phyloP scores from a whole-genome alignment of 2,329 filamentous ascomycete species.

The Nigrograna mackinnonii region DNA sequence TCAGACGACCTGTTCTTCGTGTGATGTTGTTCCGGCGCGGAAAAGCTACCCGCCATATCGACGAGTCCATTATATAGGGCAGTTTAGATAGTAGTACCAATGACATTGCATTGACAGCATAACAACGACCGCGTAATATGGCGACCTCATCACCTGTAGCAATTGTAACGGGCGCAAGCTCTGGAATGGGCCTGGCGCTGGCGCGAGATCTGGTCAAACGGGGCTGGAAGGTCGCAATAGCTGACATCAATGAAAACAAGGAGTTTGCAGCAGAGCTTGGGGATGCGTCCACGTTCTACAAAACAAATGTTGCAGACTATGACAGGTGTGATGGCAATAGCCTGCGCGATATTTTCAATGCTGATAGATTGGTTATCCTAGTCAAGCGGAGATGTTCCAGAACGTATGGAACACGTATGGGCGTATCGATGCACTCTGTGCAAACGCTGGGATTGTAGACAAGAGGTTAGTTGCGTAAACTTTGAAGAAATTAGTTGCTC shows the following conservation, averaged over 20 bases:
- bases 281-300: constrained; percentile 20
- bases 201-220: constrained; percentile 17
- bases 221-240: constrained; percentile 32
- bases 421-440: constrained; percentile 54
- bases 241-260: constrained; percentile 27
- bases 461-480: constrained; percentile 16
- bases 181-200: constrained; percentile 29
- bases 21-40: too few relatives aligned
- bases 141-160: constrained; percentile 18
- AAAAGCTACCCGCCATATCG: too few relatives aligned
- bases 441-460: constrained; percentile 58
- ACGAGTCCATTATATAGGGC: too few relatives aligned
- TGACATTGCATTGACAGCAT: too few relatives aligned
- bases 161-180: constrained; percentile 31
- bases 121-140: too few relatives aligned
- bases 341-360: too few relatives aligned
- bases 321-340: constrained; percentile 15
- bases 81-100: too few relatives aligned
- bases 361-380: constrained; percentile 11
- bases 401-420: constrained; percentile 49
- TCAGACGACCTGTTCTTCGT: too few relatives aligned
- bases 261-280: constrained; percentile 27
- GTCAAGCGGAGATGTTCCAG: constrained; percentile 51
- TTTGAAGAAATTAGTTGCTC: neutral
- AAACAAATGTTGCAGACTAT: constrained; percentile 30